phyloP scores from a whole-genome alignment of 2,329 filamentous ascomycete genomes.

The Aspergillus aculeatus region DNA sequence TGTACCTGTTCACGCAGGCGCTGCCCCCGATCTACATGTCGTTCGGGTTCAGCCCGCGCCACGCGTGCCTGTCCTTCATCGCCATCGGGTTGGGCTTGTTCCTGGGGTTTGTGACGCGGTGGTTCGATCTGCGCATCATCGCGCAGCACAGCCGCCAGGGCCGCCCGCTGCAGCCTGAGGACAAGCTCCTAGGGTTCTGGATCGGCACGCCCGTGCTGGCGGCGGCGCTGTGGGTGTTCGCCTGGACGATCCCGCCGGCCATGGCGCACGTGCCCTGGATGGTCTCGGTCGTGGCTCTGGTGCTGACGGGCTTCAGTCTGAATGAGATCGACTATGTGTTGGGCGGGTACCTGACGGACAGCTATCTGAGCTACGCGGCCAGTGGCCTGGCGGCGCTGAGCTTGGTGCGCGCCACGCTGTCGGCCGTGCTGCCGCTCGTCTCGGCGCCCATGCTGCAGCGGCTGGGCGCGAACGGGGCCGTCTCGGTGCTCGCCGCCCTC shows the following conservation, averaged over 20 bases:
- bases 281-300: conserved; percentile 39
- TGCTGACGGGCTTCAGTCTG: conserved; percentile 46
- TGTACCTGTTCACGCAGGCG: conserved; percentile 40
- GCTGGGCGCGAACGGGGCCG: conserved; percentile 39
- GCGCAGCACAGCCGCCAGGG: conserved; percentile 23
- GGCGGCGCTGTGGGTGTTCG: conserved; percentile 47
- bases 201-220: conserved; percentile 47
- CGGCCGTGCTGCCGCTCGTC: conserved; percentile 42
- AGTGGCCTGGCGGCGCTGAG: conserved; percentile 44
- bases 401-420: conserved; percentile 39
- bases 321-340: conserved; percentile 47
- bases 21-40: conserved; percentile 36
- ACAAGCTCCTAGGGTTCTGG: conserved; percentile 50
- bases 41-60: conserved; percentile 29
- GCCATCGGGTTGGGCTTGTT: conserved; percentile 40
- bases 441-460: conserved; percentile 38
- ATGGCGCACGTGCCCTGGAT: conserved; percentile 37
- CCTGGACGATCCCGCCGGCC: conserved; percentile 47
- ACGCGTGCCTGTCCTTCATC: conserved; percentile 40
- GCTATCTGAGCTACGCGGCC: conserved; percentile 45
- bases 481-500: conserved; percentile 39
- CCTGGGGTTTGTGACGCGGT: conserved; percentile 42
- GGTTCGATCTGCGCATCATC: conserved; percentile 41
- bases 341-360: conserved; percentile 45
- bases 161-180: conserved; percentile 39